Evolutionary conservation across 768 basidiomycete genomes (phyloP).

Genomic region (Phylloporus arenicola): DNA sequence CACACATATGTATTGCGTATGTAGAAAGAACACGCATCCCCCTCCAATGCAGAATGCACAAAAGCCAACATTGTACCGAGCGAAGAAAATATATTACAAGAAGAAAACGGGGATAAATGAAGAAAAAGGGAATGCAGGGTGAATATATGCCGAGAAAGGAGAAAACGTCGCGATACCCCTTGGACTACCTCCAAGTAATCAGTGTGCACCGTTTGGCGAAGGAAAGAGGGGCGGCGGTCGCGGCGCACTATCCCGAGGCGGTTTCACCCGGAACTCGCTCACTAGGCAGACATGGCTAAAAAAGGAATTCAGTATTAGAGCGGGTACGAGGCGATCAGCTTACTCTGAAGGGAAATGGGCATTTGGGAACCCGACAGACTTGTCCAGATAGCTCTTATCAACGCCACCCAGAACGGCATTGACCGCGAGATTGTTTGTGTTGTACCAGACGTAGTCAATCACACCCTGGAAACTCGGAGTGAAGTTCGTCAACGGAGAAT

Average conservation of each 20-base stretch:
- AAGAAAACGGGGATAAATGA: constrained; percentile 21
- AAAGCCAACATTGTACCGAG: constrained; percentile 25
- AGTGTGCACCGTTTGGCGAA: constrained; percentile 34
- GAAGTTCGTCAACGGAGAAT: constrained; percentile 79
- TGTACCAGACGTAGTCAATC: constrained; percentile 95
- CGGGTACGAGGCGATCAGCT: constrained; percentile 26
- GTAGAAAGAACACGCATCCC: constrained; percentile 15
- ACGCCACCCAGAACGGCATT: constrained; percentile 87
- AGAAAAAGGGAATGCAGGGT: constrained; percentile 1
- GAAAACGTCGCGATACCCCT: constrained; percentile 5
- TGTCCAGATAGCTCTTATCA: constrained; percentile 77
- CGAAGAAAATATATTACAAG: constrained; percentile 23
- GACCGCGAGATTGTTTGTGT: constrained; percentile 62
- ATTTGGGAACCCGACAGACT: constrained; percentile 95
- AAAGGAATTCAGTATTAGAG: constrained; percentile 7
- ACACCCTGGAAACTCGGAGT: constrained; percentile 82
- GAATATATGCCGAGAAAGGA: constrained; percentile 9
- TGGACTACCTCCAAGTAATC: constrained; percentile 3
- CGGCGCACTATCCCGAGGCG: constrained; percentile 45
- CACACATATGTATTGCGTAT: constrained; percentile 18
- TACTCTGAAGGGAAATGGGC: constrained; percentile 96
- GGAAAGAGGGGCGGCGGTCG: constrained; percentile 38
- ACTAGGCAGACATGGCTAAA: constrained; percentile 67
- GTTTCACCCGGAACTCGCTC: constrained; percentile 75
- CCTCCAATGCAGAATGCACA: constrained; percentile 21